These are phyloP conservation scores for Euclidium syriacum DNA, from an alignment of 345 rosid species.

Conservation along the genomic window DNA sequence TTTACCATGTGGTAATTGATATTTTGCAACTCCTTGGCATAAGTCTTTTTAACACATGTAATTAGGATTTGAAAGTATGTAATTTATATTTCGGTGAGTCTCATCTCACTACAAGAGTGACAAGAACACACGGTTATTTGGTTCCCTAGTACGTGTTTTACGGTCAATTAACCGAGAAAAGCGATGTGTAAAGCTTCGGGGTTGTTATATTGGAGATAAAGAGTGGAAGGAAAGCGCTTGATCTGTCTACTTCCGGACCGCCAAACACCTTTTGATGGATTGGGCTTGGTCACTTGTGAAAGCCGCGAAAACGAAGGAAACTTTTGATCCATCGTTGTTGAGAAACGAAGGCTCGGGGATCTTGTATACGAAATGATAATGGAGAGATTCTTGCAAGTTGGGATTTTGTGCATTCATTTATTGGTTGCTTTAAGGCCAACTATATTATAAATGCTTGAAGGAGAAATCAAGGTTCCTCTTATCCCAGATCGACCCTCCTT, in stretches of 20 bases:
- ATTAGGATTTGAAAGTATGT: too few species aligned
- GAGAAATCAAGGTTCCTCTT: constrained; percentile 74
- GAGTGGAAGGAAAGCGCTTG: constrained; percentile 87
- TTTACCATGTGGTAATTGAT: too few species aligned
- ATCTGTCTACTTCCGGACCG: constrained; percentile 53
- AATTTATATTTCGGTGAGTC: too few species aligned
- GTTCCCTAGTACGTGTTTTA: constrained; percentile 93
- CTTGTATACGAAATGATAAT: constrained; percentile 63
- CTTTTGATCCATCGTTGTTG: constrained; percentile 49
- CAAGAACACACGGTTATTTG: constrained; percentile 90
- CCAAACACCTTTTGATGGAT: constrained; percentile 60
- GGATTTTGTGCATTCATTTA: constrained; percentile 83
- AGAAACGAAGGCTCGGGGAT: constrained; percentile 31
- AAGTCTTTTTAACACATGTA: too few species aligned
- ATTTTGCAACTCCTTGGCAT: too few species aligned
- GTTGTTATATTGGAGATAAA: constrained; percentile 81
- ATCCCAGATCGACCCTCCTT: constrained; percentile 81
- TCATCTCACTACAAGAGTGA: constrained; percentile 94
- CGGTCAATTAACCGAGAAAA: constrained; percentile 84
- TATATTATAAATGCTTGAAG: constrained; percentile 78
- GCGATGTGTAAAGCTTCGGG: constrained; percentile 94
- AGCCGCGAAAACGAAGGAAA: constrained; percentile 55
- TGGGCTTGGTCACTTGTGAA: constrained; percentile 93
- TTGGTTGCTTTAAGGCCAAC: constrained; percentile 93
- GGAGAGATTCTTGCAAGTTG: constrained; percentile 84